A percentile compares a stretch with the other conserved stretches of the same genome.
Conservation (phyloP, 306 rosid species). For the Oxytropis ochrocephala region DNA sequence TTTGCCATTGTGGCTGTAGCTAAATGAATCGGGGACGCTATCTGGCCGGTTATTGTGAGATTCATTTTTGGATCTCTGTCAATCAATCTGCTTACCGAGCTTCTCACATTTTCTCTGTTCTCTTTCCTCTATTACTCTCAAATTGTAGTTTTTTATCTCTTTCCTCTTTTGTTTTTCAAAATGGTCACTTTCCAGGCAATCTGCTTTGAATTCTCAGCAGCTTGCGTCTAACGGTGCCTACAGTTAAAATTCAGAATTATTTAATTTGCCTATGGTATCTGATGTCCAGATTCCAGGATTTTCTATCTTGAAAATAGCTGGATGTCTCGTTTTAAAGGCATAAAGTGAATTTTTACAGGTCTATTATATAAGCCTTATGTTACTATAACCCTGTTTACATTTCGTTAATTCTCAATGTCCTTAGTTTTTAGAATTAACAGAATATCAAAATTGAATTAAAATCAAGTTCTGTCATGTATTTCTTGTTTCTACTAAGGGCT, state of each 20-base stretch:
- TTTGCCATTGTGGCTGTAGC: slow-evolving; percentile 91
- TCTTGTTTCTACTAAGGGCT: no score
- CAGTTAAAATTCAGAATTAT: not conserved
- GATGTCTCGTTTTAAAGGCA: no score
- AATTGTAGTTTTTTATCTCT: not conserved
- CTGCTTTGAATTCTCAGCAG: not conserved
- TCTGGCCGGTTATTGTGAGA: slow-evolving; percentile 78
- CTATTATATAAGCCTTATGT: no score
- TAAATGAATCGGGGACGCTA: slow-evolving; percentile 45
- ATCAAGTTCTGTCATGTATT: no score
- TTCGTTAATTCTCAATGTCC: no score
- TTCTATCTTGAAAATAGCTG: no score
- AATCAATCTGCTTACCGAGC: slow-evolving; percentile 91
- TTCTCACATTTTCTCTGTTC: slow-evolving; percentile 38
- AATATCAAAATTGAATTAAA: no score
- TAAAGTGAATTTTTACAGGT: no score
- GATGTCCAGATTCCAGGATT: no score
- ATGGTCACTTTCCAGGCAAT: slow-evolving; percentile 51
- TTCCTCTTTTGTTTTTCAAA: not conserved
- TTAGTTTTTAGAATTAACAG: no score
- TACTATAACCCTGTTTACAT: no score
- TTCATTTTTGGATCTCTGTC: slow-evolving; percentile 41
- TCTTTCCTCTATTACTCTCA: not conserved
- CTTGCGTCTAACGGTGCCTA: slow-evolving; percentile 21
- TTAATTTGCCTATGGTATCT: no score